Evolutionary conservation across 139 green algal species (phyloP), one percentile per base, ranked within the genome.

Genomic region (Chlorella sp.): DNA sequence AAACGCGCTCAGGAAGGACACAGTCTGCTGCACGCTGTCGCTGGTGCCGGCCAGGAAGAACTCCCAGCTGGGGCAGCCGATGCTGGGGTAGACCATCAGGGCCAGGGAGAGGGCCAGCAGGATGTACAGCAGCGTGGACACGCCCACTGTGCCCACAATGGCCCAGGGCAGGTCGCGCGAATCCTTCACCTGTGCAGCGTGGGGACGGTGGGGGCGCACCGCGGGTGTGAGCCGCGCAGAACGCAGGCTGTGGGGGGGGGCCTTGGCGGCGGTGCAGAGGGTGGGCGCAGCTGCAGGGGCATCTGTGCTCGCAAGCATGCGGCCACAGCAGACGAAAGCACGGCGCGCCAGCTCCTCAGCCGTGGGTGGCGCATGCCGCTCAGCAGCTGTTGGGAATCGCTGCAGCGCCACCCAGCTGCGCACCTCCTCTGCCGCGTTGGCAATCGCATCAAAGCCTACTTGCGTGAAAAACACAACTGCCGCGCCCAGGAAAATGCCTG

Each of bases 381-480:
- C n/a, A n/a, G n/a, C 28, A 30, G 64, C 32, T 70, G 32, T 4
- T 28, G 64, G 26, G 24, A 9, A 1, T 70, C 9, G 32, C 32
- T 3, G 30, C 56, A 19, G 64, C 64, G 14, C 32, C 8, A 16
- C 22, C 17, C 64, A 41, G 64, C 32, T 5, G 22, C 80, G 6
- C 81, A 82, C 86, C 51, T 90, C 87, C 65, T 90, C 87, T 69
- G 81, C 76, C 24, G 87, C 87, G 82, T 84, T 90, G 69, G 46
- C 81, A 2, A 90, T 62, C 3, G 83, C 76, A 28, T 90, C 87
- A 54, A 86, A 88, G 20, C 82, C 87, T 26, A 68, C 44, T 26
- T 73, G 65, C 20, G 85, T 24, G 36, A 84, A 86, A 32, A 88
- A 79, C 17, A 88, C 17, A 8, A 48, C 68, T 64, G 40, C 80